Evolutionary conservation across 768 basidiomycete species (phyloP).

Genomic region (Xerocomus potaroensis): DNA sequence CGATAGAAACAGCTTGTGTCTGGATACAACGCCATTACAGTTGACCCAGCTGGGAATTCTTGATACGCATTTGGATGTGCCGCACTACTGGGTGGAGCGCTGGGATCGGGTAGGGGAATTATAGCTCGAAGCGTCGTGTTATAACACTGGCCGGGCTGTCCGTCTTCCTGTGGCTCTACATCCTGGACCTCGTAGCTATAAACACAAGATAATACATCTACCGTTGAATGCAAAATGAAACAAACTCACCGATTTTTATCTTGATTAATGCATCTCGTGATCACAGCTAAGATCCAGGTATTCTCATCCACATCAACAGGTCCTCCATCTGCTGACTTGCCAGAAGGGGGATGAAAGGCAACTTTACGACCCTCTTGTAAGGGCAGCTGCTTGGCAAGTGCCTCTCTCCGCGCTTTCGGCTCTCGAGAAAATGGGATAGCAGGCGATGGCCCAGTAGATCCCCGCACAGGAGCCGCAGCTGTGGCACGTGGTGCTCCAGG

Average conservation of each 20-base stretch:
- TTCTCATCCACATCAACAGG: slow-evolving; percentile 46
- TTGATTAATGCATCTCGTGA: slow-evolving; percentile 63
- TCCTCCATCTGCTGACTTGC: slow-evolving; percentile 48
- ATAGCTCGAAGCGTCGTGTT: slow-evolving; percentile 66
- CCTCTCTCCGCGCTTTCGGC: slow-evolving; percentile 62
- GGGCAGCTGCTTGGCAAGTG: slow-evolving; percentile 56
- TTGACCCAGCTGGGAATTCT: slow-evolving; percentile 65
- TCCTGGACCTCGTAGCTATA: slow-evolving; percentile 82
- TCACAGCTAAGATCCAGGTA: slow-evolving; percentile 76
- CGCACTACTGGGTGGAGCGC: slow-evolving; percentile 50
- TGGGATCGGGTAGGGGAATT: slow-evolving; percentile 77
- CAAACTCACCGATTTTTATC: slow-evolving; percentile 61
- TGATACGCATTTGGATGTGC: slow-evolving; percentile 68
- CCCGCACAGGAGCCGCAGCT: slow-evolving; percentile 34
- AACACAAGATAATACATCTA: neutral
- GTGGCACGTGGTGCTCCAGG: slow-evolving; percentile 15
- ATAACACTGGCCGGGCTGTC: slow-evolving; percentile 66
- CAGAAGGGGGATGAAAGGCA: slow-evolving; percentile 69
- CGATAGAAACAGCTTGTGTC: slow-evolving; percentile 91
- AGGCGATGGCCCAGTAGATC: slow-evolving; percentile 54
- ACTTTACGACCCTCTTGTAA: slow-evolving; percentile 74
- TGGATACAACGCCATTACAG: slow-evolving; percentile 84
- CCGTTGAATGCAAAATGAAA: neutral
- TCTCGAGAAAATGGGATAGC: slow-evolving; percentile 56
- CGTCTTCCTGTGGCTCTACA: slow-evolving; percentile 77